Evolutionary conservation across 139 green algal species (phyloP), one percentile per base, ranked within the genome.

Genomic region (Coccomyxa sp.): DNA sequence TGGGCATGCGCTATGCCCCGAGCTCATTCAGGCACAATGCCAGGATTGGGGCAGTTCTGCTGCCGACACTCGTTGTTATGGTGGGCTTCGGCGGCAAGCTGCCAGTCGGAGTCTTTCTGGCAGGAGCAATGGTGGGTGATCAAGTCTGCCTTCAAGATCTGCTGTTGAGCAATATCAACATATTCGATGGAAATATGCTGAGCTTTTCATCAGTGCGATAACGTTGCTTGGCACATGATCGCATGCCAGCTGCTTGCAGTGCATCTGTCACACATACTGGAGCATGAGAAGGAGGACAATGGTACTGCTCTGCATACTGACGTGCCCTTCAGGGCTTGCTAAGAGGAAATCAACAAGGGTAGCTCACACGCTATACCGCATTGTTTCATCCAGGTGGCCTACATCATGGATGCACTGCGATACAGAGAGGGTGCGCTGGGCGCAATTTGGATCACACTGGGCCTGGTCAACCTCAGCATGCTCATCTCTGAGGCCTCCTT

Each of bases 321-420:
- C 77, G 57, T 58, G 11, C 30, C 63, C 59, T 0, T 18, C 58
- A 0, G 57, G 58, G 28, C n/a, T 83, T 27, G 23, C 79, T 78
- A 0, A 91, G 0, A 57, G 12, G 27, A 15, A 78, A 23, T 31
- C 17, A 16, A 12, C 28, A 30, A 79, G 15, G 13, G 67, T 25
- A 4, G 60, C 63, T 78, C 23, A 27, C 12, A 45, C 58, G 10
- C 79, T 67, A 83, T 77, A n/a, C 32, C 32, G 13, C 9, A 13
- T 14, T 88, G 77, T 95, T 12, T 93, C 94, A 25, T 85, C 88
- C 25, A 96, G 91, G 81, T 94, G 45, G 84, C 89, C 9, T 99
- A 98, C 88, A 94, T 98, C 31, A 90, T 98, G 87, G 96, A 99
- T 82, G 90, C 90, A 0, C 83, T 98, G 84, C 87, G 92, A 74